Conservation (phyloP, 2,329 filamentous ascomycete species). For the Coniochaeta pulveracea region DNA sequence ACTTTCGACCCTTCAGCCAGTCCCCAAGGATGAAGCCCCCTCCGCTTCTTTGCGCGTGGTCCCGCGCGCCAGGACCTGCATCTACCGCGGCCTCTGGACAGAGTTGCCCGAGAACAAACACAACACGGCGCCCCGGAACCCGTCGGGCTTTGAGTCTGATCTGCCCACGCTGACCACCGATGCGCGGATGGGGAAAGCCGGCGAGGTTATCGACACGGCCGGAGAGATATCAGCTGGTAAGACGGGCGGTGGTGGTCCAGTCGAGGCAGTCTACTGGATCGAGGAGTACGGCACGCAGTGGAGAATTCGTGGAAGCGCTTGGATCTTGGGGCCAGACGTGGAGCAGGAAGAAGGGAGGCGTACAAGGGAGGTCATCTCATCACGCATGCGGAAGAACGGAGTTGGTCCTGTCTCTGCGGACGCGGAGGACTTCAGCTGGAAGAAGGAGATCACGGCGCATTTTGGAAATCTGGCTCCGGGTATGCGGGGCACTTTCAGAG, state of each 20-base stretch:
- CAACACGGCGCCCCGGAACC: conserved; percentile 64
- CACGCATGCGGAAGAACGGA: conserved; percentile 47
- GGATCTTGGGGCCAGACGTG: conserved; percentile 58
- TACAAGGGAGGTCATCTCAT: conserved; percentile 41
- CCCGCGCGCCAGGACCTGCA: conserved; percentile 63
- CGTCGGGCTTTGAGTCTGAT: conserved; percentile 59
- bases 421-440: conserved; percentile 60
- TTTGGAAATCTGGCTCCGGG: conserved; percentile 80
- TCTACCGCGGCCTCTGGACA: conserved; percentile 79
- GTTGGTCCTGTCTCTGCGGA: too few relatives aligned
- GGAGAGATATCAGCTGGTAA: conserved; percentile 35
- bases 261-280: conserved; percentile 83
- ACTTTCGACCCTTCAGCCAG: conserved; percentile 36
- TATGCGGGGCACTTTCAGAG: conserved; percentile 68
- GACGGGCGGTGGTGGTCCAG: conserved; percentile 52
- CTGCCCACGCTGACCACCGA: conserved; percentile 80
- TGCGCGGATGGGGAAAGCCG: conserved; percentile 72
- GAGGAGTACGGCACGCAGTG: conserved; percentile 65
- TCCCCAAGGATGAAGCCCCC: conserved; percentile 8
- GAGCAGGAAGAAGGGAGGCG: conserved; percentile 39
- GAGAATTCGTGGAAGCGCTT: conserved; percentile 69
- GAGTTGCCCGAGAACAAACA: conserved; percentile 59
- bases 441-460: conserved; percentile 67
- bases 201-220: conserved; percentile 51
- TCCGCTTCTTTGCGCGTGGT: conserved; percentile 30